Evolutionary conservation across 164 flowering plant species (phyloP), one percentile per base, ranked within the genome.

Genomic region (Pachysandra terminalis): DNA sequence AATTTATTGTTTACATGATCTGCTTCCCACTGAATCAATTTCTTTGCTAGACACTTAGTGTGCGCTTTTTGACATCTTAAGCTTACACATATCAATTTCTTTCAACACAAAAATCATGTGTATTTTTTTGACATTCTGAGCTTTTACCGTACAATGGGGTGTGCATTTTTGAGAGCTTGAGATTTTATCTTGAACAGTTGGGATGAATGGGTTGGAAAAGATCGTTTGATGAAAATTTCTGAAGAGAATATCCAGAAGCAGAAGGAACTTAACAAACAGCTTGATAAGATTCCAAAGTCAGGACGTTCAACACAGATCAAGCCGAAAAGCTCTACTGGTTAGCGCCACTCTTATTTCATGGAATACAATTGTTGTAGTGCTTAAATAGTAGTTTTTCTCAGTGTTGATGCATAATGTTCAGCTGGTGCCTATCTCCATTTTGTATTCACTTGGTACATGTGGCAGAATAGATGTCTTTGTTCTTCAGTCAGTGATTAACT

Each of bases 181-280:
- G 19, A 59, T 55, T 67, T 28, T 66, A 68, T 62, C 32, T 28
- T 66, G 56, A 64, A 75, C 82, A 91, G 97, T 56, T 91, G 93
- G 93, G 92, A 90, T 76, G 97, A 90, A 73, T 91, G 97, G 97
- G 81, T 88, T 23, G 79, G 71, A 17, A 15, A 55, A 61, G 86
- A 86, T 61, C 86, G 87, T 26, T 68, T 91, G 69, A 49, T 86
- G 86, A 85, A 87, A 75, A 26, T 62, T 59, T 85, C 71, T 23
- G 83, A 84, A n/a, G 93, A 83, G 78, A 86, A 88, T 73, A 37
- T 80, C 32, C 72, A 56, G 66, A 81, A 79, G 74, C 84, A 80
- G 77, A 55, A 74, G 63, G 78, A 73, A 24, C 84, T 75, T 7
- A 72, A 86, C 65, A 77, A 78, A 52, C 72, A 66, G 49, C 73